A percentile compares a stretch with the other conserved stretches of the same genome.
Conservation (phyloP, 78 protist genomes). For the Anaeramoeba flamelloides region DNA sequence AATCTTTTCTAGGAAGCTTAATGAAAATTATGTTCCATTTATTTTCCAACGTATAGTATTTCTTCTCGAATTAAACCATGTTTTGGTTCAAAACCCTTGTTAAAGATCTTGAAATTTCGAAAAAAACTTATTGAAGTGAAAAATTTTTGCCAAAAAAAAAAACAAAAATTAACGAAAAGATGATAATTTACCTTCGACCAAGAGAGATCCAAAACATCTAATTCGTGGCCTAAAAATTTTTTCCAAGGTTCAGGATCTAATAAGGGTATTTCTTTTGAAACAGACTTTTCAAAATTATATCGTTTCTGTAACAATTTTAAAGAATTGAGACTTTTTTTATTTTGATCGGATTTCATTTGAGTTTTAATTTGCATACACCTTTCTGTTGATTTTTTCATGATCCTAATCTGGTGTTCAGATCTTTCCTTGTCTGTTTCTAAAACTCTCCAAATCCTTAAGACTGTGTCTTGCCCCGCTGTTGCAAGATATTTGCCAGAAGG, state of each 20-base stretch:
- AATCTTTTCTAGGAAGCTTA: no score
- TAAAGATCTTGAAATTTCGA: no score
- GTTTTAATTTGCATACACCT: background rate
- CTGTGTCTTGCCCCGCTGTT: background rate
- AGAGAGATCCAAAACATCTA: background rate
- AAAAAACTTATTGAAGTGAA: no score
- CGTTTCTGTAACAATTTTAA: background rate
- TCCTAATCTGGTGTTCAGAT: background rate
- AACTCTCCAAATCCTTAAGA: background rate
- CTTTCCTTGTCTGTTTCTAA: background rate
- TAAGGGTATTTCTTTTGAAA: background rate
- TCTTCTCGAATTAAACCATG: no score
- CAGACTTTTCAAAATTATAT: background rate
- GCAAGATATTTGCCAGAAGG: background rate
- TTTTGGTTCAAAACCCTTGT: no score
- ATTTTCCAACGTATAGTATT: no score
- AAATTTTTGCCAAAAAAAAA: no score
- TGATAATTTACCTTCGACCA: no score
- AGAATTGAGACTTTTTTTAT: background rate
- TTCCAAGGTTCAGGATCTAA: background rate
- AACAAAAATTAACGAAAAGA: no score
- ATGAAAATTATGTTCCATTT: no score
- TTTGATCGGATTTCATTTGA: no score
- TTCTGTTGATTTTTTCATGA: background rate
- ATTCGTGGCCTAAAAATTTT: background rate